Conservation (phyloP, 495 filamentous ascomycete genomes). For the Penicillium bialowiezense region DNA sequence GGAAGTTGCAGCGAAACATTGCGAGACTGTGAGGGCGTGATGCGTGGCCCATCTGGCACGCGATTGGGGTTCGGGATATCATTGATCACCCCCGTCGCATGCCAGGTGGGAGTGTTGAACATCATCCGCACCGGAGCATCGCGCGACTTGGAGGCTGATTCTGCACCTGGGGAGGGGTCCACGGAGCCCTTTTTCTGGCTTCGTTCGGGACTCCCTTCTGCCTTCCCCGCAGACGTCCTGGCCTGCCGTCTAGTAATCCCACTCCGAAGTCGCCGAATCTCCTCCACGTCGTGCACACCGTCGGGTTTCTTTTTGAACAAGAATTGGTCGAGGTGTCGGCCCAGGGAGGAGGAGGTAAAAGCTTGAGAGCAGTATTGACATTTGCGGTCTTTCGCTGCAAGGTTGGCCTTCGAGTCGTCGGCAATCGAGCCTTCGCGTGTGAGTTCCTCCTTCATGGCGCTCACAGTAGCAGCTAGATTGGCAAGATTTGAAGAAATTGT, state of each 20-base stretch:
- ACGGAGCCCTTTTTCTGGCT: conserved; percentile 27
- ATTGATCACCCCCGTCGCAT: conserved; percentile 79
- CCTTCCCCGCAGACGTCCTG: conserved; percentile 56
- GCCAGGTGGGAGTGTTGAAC: conserved; percentile 68
- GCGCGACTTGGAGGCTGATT: conserved; percentile 27
- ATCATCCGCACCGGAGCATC: conserved; percentile 48
- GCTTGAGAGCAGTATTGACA: conserved; percentile 82
- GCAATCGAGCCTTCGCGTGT: conserved; percentile 46
- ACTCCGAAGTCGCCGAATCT: conserved; percentile 76
- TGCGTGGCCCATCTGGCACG: conserved; percentile 33
- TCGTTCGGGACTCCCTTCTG: conserved; percentile 45
- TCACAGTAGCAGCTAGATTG: no score
- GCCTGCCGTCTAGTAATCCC: conserved; percentile 81
- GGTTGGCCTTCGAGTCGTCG: conserved; percentile 39
- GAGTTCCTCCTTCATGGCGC: conserved; percentile 27
- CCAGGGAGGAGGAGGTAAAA: conserved; percentile 91
- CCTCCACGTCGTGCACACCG: conserved; percentile 82
- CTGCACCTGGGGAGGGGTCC: conserved; percentile 22
- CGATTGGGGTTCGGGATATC: conserved; percentile 55
- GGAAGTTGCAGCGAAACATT: conserved; percentile 50
- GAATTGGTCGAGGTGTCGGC: conserved; percentile 86
- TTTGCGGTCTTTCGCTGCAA: conserved; percentile 68
- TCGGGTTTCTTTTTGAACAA: conserved; percentile 87
- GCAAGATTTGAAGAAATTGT: no score
- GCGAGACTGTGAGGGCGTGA: conserved; percentile 40